Conservation (phyloP, 371 early-diverging fungal species). For the Mortierella sp. region DNA sequence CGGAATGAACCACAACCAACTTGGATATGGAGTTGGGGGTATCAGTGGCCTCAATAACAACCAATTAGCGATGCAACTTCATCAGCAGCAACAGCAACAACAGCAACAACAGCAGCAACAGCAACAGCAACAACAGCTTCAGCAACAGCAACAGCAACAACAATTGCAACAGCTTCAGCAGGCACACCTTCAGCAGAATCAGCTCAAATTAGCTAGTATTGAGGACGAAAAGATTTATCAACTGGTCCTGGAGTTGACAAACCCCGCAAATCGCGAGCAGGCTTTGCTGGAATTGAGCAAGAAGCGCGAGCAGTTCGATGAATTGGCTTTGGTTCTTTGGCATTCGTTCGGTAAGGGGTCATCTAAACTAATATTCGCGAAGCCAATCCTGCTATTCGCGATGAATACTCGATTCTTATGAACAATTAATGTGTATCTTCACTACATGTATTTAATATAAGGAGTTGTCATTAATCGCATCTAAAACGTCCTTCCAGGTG, state of each 20-base stretch:
- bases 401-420: background rate
- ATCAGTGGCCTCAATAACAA: constrained; percentile 24
- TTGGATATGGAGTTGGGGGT: constrained; percentile 21
- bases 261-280: constrained; percentile 84
- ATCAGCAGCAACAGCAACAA: constrained; percentile 36
- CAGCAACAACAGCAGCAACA: constrained; percentile 33
- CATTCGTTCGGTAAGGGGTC: constrained; percentile 86
- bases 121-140: constrained; percentile 22
- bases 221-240: constrained; percentile 88
- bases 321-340: constrained; percentile 96
- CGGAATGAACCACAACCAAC: constrained; percentile 26
- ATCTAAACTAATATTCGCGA: background rate
- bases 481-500: constrained; percentile 64
- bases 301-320: constrained; percentile 93
- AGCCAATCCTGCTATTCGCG: background rate
- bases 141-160: constrained; percentile 22
- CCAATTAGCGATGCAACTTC: constrained; percentile 42
- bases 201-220: constrained; percentile 52
- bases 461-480: background rate
- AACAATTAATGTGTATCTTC: background rate
- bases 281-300: constrained; percentile 95
- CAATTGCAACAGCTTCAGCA: constrained; percentile 18
- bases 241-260: constrained; percentile 86
- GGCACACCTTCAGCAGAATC: constrained; percentile 15
- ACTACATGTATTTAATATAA: no score